Evolutionary conservation across 1,284 basidiomycete genomes (phyloP).

Genomic region (Lentinus polychrous): DNA sequence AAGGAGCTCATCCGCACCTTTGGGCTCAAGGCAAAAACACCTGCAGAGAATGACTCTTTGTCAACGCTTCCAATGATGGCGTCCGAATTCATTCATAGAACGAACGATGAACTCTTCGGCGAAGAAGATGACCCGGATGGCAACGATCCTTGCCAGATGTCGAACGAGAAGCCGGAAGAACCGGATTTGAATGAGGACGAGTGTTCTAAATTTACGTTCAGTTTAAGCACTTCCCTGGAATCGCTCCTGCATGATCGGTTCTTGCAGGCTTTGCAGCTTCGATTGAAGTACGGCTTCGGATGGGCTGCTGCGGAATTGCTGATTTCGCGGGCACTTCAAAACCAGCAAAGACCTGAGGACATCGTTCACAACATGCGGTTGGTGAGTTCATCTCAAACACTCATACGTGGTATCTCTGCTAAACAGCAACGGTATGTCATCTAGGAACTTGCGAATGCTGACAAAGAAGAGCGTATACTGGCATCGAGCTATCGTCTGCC

Average conservation of each 20-base stretch:
- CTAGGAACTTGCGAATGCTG: constrained; percentile 33
- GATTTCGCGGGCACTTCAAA: constrained; percentile 36
- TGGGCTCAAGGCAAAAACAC: constrained; percentile 32
- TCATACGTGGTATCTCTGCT: not conserved
- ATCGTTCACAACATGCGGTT: constrained; percentile 26
- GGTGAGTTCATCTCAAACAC: constrained; percentile 21
- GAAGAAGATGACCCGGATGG: not conserved
- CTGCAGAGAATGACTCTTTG: not conserved
- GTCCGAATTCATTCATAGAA: too few relatives aligned
- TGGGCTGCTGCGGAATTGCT: constrained; percentile 62
- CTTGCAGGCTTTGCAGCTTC: constrained; percentile 41
- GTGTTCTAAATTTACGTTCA: constrained; percentile 41
- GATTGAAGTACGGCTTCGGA: constrained; percentile 43
- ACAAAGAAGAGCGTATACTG: constrained; percentile 38
- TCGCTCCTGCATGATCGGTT: constrained; percentile 47
- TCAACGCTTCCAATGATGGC: too few relatives aligned
- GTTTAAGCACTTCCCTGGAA: constrained; percentile 53
- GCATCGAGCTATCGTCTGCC: constrained; percentile 38
- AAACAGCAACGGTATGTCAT: not conserved
- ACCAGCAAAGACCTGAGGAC: constrained; percentile 34
- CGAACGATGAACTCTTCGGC: not conserved
- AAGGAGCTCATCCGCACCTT: constrained; percentile 40
- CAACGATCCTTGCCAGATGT: constrained; percentile 3
- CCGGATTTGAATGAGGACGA: constrained; percentile 4
- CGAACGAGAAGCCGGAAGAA: not conserved